A percentile compares a stretch with the other conserved stretches of the same genome.
These are phyloP conservation scores for Castanea mollissima DNA, from an alignment of 306 rosid genomes.

Conservation along the genomic window DNA sequence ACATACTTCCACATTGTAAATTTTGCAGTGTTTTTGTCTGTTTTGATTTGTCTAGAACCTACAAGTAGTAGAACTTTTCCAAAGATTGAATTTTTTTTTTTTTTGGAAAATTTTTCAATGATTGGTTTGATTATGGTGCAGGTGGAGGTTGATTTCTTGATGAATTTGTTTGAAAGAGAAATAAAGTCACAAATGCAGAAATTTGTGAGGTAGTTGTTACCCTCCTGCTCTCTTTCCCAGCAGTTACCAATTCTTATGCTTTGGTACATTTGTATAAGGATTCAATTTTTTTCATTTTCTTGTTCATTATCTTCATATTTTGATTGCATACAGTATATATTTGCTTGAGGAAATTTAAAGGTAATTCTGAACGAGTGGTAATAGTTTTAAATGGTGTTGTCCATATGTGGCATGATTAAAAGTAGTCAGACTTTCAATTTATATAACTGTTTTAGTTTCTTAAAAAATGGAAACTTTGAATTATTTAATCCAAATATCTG, in stretches of 20 bases:
- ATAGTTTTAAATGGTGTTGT: neutral
- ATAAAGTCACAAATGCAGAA: slow-evolving; percentile 37
- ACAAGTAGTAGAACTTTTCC: neutral
- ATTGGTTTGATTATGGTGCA: slow-evolving; percentile 27
- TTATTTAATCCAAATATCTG: neutral
- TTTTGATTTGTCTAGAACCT: neutral
- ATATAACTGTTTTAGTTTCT: neutral
- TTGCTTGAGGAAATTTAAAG: neutral
- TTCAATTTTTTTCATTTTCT: neutral
- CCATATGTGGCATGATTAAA: neutral
- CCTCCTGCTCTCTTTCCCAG: neutral
- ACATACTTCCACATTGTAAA: neutral
- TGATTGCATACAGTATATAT: neutral
- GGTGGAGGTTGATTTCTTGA: slow-evolving; percentile 66
- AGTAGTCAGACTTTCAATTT: neutral
- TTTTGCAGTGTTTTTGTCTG: neutral
- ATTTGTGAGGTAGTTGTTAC: slow-evolving; percentile 36
- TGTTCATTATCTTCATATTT: neutral
- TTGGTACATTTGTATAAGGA: neutral
- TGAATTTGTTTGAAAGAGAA: slow-evolving; percentile 53
- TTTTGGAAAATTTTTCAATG: neutral
- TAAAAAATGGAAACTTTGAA: neutral
- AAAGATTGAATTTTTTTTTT: no score
- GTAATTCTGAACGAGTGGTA: neutral
- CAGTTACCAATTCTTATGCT: no score